Evolutionary conservation across 257 asterid species (phyloP).

Genomic region (Salvia rosmarinus): DNA sequence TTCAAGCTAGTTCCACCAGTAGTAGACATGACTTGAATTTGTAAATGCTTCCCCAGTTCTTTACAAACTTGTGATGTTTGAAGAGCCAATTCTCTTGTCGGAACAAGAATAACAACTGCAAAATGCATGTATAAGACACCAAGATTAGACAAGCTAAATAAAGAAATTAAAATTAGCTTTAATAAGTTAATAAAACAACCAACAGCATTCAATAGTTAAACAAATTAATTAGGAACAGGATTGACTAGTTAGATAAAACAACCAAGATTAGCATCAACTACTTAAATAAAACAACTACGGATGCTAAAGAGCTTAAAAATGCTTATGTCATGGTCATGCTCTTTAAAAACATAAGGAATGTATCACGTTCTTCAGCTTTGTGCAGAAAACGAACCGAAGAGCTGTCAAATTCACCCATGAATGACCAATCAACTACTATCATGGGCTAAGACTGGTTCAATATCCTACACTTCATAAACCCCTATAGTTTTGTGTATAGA

Average conservation of each 20-base stretch:
- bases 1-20: constrained; percentile 92
- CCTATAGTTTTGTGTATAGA: background rate
- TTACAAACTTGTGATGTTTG: constrained; percentile 91
- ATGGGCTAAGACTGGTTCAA: constrained; percentile 13
- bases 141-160: background rate
- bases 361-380: constrained; percentile 3
- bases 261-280: constrained; percentile 8
- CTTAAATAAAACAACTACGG: constrained; percentile 1
- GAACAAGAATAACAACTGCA: constrained; percentile 84
- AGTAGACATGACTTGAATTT: constrained; percentile 81
- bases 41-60: constrained; percentile 82
- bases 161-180: constrained; percentile 16
- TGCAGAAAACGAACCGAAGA: constrained; percentile 4
- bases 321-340: background rate
- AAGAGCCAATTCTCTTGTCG: constrained; percentile 87
- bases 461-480: constrained; percentile 25
- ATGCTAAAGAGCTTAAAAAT: constrained; percentile 12
- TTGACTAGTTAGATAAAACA: background rate
- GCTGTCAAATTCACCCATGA: background rate
- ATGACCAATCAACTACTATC: constrained; percentile 4
- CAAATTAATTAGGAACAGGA: background rate
- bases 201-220: constrained; percentile 1
- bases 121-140: constrained; percentile 23
- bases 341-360: background rate
- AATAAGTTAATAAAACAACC: background rate